Conservation (phyloP, 208 protist genomes). For the Kentomonas sorsogonicus region DNA sequence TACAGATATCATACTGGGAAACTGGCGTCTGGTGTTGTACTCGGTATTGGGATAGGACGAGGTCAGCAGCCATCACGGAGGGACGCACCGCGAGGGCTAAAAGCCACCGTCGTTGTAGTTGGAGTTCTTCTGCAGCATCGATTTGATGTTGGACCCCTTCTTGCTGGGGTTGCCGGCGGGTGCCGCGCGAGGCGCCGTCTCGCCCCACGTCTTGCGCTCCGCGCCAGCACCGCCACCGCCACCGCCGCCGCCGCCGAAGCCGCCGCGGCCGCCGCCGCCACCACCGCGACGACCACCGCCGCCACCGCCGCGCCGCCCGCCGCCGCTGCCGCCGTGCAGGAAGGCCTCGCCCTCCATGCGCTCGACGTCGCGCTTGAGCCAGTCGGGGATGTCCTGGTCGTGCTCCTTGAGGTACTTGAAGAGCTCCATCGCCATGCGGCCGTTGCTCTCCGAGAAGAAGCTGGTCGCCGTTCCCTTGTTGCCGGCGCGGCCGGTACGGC, state of each 20-base stretch:
- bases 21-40: not conserved
- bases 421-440: slow-evolving; percentile 53
- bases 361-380: slow-evolving; percentile 76
- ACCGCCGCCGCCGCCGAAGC: slow-evolving; percentile 12
- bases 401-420: slow-evolving; percentile 84
- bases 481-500: slow-evolving; percentile 97
- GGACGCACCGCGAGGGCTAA: slow-evolving; percentile 13
- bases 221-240: slow-evolving; percentile 16
- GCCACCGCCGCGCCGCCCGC: slow-evolving; percentile 30
- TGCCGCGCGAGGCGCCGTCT: slow-evolving; percentile 16
- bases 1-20: too few species aligned
- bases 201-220: slow-evolving; percentile 19
- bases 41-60: not conserved
- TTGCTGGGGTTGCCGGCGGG: too few species aligned
- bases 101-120: slow-evolving; percentile 64
- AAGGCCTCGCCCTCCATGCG: slow-evolving; percentile 68
- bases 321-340: slow-evolving; percentile 22
- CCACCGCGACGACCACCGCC: slow-evolving; percentile 23
- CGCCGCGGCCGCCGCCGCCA: slow-evolving; percentile 16
- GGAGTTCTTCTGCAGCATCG: too few species aligned
- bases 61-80: not conserved
- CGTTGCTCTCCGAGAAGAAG: slow-evolving; percentile 87
- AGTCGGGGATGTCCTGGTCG: slow-evolving; percentile 79
- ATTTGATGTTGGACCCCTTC: too few species aligned
- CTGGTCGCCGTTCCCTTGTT: slow-evolving; percentile 94